Base-by-base conservation (phyloP, 306 rosid species). In the Vigna hirtella region DNA sequence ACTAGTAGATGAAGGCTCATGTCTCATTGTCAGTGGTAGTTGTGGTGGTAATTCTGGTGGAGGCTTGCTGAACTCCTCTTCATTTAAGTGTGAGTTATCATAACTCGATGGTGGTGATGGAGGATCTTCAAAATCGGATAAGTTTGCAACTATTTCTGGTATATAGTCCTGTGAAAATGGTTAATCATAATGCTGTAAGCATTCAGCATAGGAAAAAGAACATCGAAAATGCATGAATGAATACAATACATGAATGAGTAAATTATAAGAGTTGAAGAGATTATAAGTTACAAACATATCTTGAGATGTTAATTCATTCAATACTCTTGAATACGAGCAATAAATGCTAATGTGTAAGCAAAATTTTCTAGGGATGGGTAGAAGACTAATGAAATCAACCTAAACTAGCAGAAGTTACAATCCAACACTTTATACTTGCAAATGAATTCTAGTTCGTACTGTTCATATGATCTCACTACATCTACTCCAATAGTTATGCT, bases 31-130 rank as follows among this genome's bases (percentile, higher is more conserved):
- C 62, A 72, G 82, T 53, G 83, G 92, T 49, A 92, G 78, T 73
- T 91, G 97, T 43, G 88, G 88, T 22, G 98, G 98, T 66, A 90
- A 70, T 62, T 87, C 91, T 13, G 97, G 96, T n/a, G 98, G 98
- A 67, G 90, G 88, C 77, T 82, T 88, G 22, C 86, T 72, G 69
- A 82, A 95, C 55, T 92, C 97, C 9, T 89, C 89, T 12, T 88
- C 92, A 6, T 70, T 78, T 52, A 92, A 79, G 73, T 38, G 57
- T 58, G 74, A 75, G 84, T 87, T 91, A 42, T 89, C 89, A 14
- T 95, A 95, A 87, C 96, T 95, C 40, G 91, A 87, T 45, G 96
- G 89, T 20, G 98, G 97, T n/a, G 98, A 92, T 58, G 91, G 82
- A 43, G 96, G 95, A 79, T 82, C 64, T 76, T 88, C 89, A 2